Percentiles rank a stretch among this genome's conserved stretches.
Evolutionary conservation across 176 grass and related monocot genomes (phyloP).

Genomic region (Triticum monococcum): DNA sequence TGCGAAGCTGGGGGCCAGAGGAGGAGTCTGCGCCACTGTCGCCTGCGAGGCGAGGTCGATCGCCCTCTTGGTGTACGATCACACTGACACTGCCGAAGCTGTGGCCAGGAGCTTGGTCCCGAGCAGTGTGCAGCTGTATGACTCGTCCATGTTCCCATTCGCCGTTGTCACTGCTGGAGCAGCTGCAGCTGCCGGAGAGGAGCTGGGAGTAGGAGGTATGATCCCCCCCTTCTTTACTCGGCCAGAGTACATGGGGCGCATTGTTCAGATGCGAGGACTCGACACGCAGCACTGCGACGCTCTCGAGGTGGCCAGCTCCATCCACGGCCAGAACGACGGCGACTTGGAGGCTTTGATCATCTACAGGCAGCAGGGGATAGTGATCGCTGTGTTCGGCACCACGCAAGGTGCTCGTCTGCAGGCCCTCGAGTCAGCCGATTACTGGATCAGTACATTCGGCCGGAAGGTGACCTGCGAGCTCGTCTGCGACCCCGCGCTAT

Average conservation of each 20-base stretch:
- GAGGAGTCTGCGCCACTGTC: neutral
- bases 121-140: neutral
- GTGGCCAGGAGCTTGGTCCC: neutral
- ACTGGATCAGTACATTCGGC: neutral
- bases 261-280: neutral
- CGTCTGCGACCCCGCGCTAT: neutral
- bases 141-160: neutral
- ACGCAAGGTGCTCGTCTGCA: neutral
- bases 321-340: neutral
- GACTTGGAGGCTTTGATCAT: neutral
- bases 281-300: neutral
- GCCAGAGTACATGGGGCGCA: neutral
- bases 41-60: neutral
- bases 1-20: neutral
- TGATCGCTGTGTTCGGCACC: neutral
- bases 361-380: neutral
- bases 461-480: neutral
- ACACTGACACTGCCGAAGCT: neutral
- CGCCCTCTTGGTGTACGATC: neutral
- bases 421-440: neutral
- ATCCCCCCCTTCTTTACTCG: neutral
- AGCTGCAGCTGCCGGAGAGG: neutral
- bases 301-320: neutral
- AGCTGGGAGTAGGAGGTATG: neutral
- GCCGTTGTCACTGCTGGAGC: neutral